phyloP scores from a whole-genome alignment of 2,329 filamentous ascomycete genomes.

The Xylaria multiplex region DNA sequence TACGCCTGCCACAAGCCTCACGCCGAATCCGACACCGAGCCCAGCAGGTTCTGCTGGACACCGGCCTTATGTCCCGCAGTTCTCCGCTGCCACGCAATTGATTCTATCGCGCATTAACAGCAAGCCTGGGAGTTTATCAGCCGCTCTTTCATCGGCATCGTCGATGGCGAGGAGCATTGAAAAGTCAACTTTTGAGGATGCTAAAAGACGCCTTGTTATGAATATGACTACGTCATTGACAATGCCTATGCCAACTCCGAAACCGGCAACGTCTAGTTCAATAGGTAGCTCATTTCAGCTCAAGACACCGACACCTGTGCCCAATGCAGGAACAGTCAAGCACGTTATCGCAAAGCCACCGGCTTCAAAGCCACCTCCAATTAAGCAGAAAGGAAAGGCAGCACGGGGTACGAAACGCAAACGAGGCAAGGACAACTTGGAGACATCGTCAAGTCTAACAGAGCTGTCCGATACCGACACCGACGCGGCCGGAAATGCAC shows the following conservation, averaged over 20 bases:
- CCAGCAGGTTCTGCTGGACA: slow-evolving; percentile 43
- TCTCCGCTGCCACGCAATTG: slow-evolving; percentile 54
- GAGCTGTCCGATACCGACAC: slow-evolving; percentile 47
- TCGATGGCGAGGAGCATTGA: slow-evolving; percentile 48
- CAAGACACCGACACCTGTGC: slow-evolving; percentile 34
- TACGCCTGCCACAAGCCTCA: slow-evolving; percentile 15
- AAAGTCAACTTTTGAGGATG: slow-evolving; percentile 52
- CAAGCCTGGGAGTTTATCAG: slow-evolving; percentile 50
- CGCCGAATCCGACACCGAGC: slow-evolving; percentile 42
- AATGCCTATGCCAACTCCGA: slow-evolving; percentile 49
- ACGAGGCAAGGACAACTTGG: slow-evolving; percentile 45
- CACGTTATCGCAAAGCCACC: slow-evolving; percentile 11
- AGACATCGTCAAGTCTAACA: slow-evolving; percentile 43
- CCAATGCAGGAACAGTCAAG: slow-evolving; percentile 16
- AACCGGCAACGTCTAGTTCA: not conserved
- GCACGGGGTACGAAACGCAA: slow-evolving; percentile 50
- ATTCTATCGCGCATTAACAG: slow-evolving; percentile 53
- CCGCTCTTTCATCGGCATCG: slow-evolving; percentile 50
- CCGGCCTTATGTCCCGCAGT: slow-evolving; percentile 49
- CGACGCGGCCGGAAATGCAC: slow-evolving; percentile 48
- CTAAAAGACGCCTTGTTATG: slow-evolving; percentile 53
- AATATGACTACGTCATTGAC: slow-evolving; percentile 54
- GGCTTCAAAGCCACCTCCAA: slow-evolving; percentile 31
- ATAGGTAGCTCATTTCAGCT: slow-evolving; percentile 44
- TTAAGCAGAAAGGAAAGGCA: slow-evolving; percentile 36